phyloP scores from a whole-genome alignment of 345 rosid species.

The Nasturtium officinale region DNA sequence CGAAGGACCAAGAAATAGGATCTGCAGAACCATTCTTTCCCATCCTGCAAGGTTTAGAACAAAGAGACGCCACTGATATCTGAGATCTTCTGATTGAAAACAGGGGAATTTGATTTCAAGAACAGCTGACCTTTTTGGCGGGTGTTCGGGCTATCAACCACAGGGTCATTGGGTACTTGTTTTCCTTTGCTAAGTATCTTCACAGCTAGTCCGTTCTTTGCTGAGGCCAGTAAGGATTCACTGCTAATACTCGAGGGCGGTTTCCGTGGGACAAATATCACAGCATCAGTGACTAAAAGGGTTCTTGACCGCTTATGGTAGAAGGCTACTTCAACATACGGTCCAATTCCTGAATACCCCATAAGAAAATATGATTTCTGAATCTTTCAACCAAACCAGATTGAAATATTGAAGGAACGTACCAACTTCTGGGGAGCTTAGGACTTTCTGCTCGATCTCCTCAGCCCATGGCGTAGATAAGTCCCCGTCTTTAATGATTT shows the following conservation, averaged over 20 bases:
- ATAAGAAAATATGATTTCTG: constrained; percentile 13
- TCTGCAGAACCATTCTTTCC: constrained; percentile 99
- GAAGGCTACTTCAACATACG: constrained; percentile 91
- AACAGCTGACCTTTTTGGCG: constrained; percentile 73
- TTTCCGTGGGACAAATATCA: constrained; percentile 74
- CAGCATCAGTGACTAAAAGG: constrained; percentile 85
- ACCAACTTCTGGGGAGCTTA: constrained; percentile 99
- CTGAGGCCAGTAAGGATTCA: constrained; percentile 81
- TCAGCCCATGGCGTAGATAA: constrained; percentile 82
- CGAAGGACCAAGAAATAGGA: constrained; percentile 90
- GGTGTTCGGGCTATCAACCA: constrained; percentile 65
- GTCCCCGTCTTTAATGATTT: constrained; percentile 70
- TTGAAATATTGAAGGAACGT: constrained; percentile 4
- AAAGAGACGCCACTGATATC: not conserved
- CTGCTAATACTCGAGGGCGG: constrained; percentile 83
- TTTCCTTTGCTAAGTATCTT: constrained; percentile 91
- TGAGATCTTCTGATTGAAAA: constrained; percentile 1
- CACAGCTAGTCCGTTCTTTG: constrained; percentile 92
- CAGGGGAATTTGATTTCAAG: constrained; percentile 11
- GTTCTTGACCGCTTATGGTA: constrained; percentile 87
- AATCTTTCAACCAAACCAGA: constrained; percentile 17
- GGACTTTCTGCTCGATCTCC: constrained; percentile 88
- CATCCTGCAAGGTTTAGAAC: constrained; percentile 63
- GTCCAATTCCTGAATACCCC: constrained; percentile 75
- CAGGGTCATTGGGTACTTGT: constrained; percentile 78